Conservation (phyloP, 2,329 filamentous ascomycete genomes). For the Pseudocercospora pini-densiflorae region DNA sequence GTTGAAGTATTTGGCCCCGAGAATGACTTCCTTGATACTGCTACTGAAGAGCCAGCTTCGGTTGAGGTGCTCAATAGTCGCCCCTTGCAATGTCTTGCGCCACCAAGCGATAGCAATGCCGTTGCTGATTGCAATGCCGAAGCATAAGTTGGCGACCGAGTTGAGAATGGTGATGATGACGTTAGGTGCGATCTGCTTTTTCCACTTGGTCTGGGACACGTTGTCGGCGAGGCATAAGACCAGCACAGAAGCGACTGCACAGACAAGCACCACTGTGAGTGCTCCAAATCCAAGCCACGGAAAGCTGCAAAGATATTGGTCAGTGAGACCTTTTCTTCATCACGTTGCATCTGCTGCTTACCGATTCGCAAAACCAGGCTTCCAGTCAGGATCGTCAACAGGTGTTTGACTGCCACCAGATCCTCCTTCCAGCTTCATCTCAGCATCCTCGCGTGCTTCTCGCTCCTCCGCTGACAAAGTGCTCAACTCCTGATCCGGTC, state of each 20-base stretch:
- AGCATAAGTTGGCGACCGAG: conserved; percentile 26
- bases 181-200: conserved; percentile 28
- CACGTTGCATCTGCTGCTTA: neutral
- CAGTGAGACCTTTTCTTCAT: neutral
- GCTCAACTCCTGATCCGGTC: neutral
- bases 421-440: conserved; percentile 18
- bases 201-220: conserved; percentile 24
- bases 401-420: neutral
- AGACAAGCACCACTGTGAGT: conserved; percentile 26
- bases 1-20: conserved; percentile 34
- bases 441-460: conserved; percentile 16
- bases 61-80: conserved; percentile 32
- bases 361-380: conserved; percentile 22
- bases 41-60: conserved; percentile 31
- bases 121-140: conserved; percentile 33
- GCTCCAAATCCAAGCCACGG: conserved; percentile 29
- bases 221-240: conserved; percentile 22
- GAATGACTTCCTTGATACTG: conserved; percentile 27
- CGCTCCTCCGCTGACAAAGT: conserved; percentile 4
- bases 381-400: conserved; percentile 18
- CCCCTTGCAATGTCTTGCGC: conserved; percentile 31
- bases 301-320: conserved; percentile 14
- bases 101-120: conserved; percentile 36
- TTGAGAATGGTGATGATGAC: conserved; percentile 30
- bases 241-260: conserved; percentile 23